Evolutionary conservation across 768 basidiomycete genomes (phyloP), one percentile per base, ranked within the genome.

Genomic region (Sutorius australiensis): DNA sequence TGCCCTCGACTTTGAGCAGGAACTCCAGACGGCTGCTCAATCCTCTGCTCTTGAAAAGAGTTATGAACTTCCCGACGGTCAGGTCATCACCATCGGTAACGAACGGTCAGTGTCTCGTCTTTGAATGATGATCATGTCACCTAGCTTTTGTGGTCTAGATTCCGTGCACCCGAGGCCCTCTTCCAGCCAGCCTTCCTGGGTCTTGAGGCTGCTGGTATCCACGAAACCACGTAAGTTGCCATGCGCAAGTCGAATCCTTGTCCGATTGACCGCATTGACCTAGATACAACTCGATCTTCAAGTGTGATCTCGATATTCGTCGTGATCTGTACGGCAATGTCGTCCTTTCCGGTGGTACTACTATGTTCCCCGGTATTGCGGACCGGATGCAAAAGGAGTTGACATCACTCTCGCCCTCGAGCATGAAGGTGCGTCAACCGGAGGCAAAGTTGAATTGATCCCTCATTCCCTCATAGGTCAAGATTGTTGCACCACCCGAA

Each of bases 341-440:
- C n/a, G 72, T 71, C 13, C 73, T 83, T 63, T 80, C 80, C 53
- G 92, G 92, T 66, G 92, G 92, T 67, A 90, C 89, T 57, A 93
- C 91, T 66, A 94, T 95, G 92, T 94, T 93, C 88, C 86, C 89
- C 61, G 93, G 92, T 78, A 94, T 95, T 64, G 83, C 92, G 61
- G 93, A 95, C 73, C 88, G 93, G 65, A 91, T 95, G 90, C 89
- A 92, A 72, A 93, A 92, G 80, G 92, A 95, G 75, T 77, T 95
- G 68, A 88, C 88, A 19, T 76, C 86, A 19, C 78, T 94, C 60
- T 61, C 67, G 33, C 92, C 93, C 27, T 80, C 88, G 53, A 90
- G 87, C 75, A 88, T 95, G 88, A 95, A 93, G 84, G 80, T 77
- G 34, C 30, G 77, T 67, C 27, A 17, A 27, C 13, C 9, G 13